Base-by-base conservation (phyloP, 148 eudicot species). In the Camellia japonica region DNA sequence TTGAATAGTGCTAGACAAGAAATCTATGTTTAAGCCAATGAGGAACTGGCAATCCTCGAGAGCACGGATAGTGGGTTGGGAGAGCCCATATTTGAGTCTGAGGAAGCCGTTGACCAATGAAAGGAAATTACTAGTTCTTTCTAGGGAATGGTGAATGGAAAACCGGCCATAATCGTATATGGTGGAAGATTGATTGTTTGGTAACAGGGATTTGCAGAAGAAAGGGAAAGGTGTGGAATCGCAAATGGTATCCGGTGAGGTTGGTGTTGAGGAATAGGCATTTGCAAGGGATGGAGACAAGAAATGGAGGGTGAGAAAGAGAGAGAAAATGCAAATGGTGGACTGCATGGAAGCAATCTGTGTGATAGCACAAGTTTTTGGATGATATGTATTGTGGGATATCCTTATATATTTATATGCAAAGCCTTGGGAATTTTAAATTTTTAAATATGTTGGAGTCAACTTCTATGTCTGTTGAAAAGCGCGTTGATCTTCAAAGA, bases 11-110 rank as follows among this genome's bases (percentile, higher is more conserved):
- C 13, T 58, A 0, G 81, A 80, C 23, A 84, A 71, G 55, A 47
- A 80, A 20, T 84, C 83, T 5, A 84, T 38, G 70, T 84, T 84
- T 8, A 66, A 54, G 46, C 19, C 44, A 0, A 46, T 11, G 8
- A 84, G 86, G n/a, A 80, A 47, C 5, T 73, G 44, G 62, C 86
- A 84, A 62, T 84, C 86, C 23, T 81, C 60, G 15, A 84, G 71
- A 4, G 86, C 84, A n/a, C 19, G 49, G 6, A 72, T 5, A 10
- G 75, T 56, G 19, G 75, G 2, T 15, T 30, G 60, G 0, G 75
- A 19, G 20, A 72, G 13, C 5, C 42, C 30, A 15, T 30, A 54
- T 19, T 15, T 13, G 75, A 11, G 16, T 30, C 9, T 52, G 61
- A 72, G 75, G 75, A 51, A 72, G 1, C 30, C 15, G 18, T 72